Percentiles rank a stretch among this genome's conserved stretches.
These are phyloP conservation scores for Nasturtium officinale DNA, from an alignment of 345 rosid genomes.

Conservation along the genomic window DNA sequence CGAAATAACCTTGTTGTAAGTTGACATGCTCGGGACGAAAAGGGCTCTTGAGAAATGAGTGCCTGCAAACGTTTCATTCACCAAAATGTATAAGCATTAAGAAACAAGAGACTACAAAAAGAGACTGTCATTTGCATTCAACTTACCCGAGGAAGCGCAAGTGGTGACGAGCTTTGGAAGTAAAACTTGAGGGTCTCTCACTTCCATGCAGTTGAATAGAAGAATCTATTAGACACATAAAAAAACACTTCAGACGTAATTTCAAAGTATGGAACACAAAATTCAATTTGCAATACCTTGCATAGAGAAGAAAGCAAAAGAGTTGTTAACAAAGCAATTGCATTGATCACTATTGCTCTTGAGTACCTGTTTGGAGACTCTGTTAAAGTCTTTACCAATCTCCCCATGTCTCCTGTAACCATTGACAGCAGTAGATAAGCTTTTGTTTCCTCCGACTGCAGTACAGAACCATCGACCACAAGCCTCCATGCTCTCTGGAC, in stretches of 20 bases:
- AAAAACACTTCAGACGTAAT: neutral
- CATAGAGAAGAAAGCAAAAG: too few species aligned
- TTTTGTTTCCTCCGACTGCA: conserved; percentile 49
- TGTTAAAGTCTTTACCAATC: conserved; percentile 38
- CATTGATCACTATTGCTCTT: conserved; percentile 24
- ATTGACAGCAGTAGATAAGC: conserved; percentile 43
- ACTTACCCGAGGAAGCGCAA: conserved; percentile 73
- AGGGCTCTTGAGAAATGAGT: conserved; percentile 75
- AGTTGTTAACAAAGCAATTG: neutral
- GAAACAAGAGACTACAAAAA: neutral
- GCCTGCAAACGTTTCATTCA: conserved; percentile 50
- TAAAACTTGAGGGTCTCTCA: conserved; percentile 76
- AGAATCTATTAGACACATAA: conserved; percentile 57
- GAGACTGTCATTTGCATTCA: neutral
- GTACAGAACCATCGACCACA: conserved; percentile 84
- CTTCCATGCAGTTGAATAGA: conserved; percentile 90
- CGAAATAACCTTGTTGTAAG: conserved; percentile 75
- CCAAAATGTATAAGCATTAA: conserved; percentile 3
- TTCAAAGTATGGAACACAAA: conserved; percentile 3
- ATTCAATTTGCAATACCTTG: too few species aligned
- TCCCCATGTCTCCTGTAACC: conserved; percentile 44
- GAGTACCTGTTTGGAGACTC: conserved; percentile 66
- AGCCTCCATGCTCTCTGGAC: conserved; percentile 93
- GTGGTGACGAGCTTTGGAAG: conserved; percentile 68
- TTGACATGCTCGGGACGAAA: conserved; percentile 81